phyloP scores from a whole-genome alignment of 2,329 filamentous ascomycete species.

The Verticillium longisporum region DNA sequence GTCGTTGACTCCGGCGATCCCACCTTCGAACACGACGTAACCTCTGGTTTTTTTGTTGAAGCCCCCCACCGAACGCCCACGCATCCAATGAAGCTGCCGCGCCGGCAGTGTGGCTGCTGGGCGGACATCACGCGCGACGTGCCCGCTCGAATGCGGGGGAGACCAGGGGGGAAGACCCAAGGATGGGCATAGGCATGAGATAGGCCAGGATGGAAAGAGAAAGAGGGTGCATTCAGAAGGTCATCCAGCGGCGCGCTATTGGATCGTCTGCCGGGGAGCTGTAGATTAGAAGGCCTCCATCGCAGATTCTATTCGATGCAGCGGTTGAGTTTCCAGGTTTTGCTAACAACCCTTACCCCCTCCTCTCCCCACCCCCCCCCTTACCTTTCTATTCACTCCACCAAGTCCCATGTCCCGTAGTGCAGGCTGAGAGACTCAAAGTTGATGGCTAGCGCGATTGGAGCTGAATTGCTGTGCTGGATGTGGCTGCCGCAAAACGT shows the following conservation, averaged over 20 bases:
- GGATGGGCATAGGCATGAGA: not conserved
- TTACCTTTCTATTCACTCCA: too few relatives aligned
- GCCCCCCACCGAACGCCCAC: not conserved
- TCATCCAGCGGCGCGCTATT: not conserved
- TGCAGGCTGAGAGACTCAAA: too few relatives aligned
- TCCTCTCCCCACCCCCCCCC: not conserved
- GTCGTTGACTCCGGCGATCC: not conserved
- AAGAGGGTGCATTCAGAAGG: not conserved
- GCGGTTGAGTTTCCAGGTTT: not conserved
- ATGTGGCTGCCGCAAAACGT: not conserved
- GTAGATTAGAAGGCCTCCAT: not conserved
- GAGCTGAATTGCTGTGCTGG: not conserved
- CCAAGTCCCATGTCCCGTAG: too few relatives aligned
- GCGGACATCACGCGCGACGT: not conserved
- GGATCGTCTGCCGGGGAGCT: not conserved
- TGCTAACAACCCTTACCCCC: not conserved
- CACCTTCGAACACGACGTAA: not conserved
- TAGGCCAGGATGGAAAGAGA: not conserved
- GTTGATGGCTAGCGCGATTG: not conserved
- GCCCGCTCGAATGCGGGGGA: not conserved
- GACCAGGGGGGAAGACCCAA: too few relatives aligned
- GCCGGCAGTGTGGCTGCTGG: not conserved
- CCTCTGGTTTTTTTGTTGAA: not conserved
- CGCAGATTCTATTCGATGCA: not conserved
- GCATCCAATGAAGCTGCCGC: not conserved